Conservation (phyloP, 108 stramenopile species). For the Nitzschia sp. region DNA sequence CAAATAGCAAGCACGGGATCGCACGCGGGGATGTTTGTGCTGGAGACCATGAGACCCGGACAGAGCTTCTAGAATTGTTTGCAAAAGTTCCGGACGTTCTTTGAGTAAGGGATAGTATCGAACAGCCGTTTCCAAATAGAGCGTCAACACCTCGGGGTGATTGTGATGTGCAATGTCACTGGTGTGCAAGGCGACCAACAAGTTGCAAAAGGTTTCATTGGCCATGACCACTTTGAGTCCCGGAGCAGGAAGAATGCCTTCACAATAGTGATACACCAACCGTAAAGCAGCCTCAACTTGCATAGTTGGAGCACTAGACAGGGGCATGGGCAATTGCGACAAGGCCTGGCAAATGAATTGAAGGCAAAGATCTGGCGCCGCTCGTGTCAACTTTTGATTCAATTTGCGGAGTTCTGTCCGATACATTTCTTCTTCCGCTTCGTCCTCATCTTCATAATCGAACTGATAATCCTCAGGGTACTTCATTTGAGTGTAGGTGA, state of each 20-base stretch:
- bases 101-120: slow-evolving; percentile 56
- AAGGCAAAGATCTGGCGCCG: slow-evolving; percentile 47
- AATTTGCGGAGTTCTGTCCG: slow-evolving; percentile 64
- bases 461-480: slow-evolving; percentile 63
- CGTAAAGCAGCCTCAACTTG: slow-evolving; percentile 64
- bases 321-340: slow-evolving; percentile 32
- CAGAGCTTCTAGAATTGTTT: slow-evolving; percentile 51
- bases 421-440: slow-evolving; percentile 74
- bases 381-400: slow-evolving; percentile 53
- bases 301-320: slow-evolving; percentile 41
- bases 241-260: slow-evolving; percentile 72
- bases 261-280: slow-evolving; percentile 70
- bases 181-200: slow-evolving; percentile 53
- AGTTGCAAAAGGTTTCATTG: slow-evolving; percentile 55
- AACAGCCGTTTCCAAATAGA: slow-evolving; percentile 71
- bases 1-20: slow-evolving; percentile 67
- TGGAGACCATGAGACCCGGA: slow-evolving; percentile 61
- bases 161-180: slow-evolving; percentile 62
- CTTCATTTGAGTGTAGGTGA: slow-evolving; percentile 66
- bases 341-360: slow-evolving; percentile 48
- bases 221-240: slow-evolving; percentile 61
- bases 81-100: slow-evolving; percentile 50
- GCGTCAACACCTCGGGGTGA: slow-evolving; percentile 56
- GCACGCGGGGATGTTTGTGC: slow-evolving; percentile 48
- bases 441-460: slow-evolving; percentile 71